Base-by-base conservation (phyloP, 805 yeast species). In the Schwanniomyces polymorphus region DNA sequence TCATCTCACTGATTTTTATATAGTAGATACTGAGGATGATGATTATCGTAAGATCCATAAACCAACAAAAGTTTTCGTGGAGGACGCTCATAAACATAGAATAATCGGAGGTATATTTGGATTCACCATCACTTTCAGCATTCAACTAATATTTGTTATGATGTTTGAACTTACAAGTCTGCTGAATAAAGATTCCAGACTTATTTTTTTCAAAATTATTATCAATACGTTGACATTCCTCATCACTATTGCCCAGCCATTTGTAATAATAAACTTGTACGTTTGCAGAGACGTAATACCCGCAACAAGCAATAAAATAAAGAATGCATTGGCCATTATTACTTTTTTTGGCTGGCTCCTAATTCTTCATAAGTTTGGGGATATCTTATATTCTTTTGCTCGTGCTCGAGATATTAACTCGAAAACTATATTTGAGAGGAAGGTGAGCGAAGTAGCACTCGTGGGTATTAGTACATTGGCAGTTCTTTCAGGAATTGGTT, bases 391-490 rank as follows among this genome's bases (percentile, higher is more conserved):
- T 28, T 49, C 55, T 7, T 61, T 65, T 44, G 47, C 58, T 21
- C 25, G 16, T 21, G 9, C 8, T 4, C 64, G 63, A 27, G 47
- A 51, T 46, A 45, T 51, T 18, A 48, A 54, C 33, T 42, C 59
- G 11, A 56, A 61, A 27, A 56, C 70, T 18, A 50, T 70, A n/a
- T 52, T 74, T n/a, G 73, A 74, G 41, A 60, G 63, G 16, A 75
- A 78, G 44, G 65, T 79, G 38, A 74, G 71, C 50, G 76, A 78
- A 53, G 55, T 80, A 27, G 68, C 76, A 3, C 57, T 79, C 38
- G 64, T 76, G 25, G 85, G 85, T 0, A 73, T 80, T 27, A 66
- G 79, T n/a, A 69, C 76, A 43, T 67, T 80, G 44, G 79, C 82
- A 0, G 51, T 76, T 0, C 60, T 80, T 16, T 78, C 80, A 9